These are phyloP conservation scores for Nymphaea thermarum DNA, from an alignment of 164 flowering plant species.

Conservation along the genomic window DNA sequence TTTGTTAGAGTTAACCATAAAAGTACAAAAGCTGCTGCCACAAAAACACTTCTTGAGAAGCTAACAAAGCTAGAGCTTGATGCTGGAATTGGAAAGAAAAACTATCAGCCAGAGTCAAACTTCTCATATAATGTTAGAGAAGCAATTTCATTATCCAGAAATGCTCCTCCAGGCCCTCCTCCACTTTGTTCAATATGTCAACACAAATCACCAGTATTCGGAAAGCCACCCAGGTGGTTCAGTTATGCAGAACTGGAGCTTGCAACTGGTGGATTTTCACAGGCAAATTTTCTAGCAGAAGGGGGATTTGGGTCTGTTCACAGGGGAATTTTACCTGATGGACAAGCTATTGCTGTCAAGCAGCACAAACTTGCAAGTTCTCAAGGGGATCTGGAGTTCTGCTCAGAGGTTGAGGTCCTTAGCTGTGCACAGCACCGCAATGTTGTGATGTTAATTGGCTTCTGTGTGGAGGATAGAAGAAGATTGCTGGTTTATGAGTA, in stretches of 20 bases:
- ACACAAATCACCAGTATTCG: slow-evolving; percentile 76
- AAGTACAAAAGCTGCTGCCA: slow-evolving; percentile 21
- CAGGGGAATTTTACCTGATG: slow-evolving; percentile 67
- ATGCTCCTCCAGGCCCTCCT: slow-evolving; percentile 60
- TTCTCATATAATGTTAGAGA: slow-evolving; percentile 44
- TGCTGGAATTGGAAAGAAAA: slow-evolving; percentile 25
- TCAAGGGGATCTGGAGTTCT: slow-evolving; percentile 87
- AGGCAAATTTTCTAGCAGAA: slow-evolving; percentile 81
- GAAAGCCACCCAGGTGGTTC: slow-evolving; percentile 81
- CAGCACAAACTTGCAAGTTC: slow-evolving; percentile 86
- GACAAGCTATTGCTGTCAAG: slow-evolving; percentile 85
- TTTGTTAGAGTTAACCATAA: slow-evolving; percentile 7
- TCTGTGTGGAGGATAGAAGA: slow-evolving; percentile 71
- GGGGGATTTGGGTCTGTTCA: slow-evolving; percentile 97
- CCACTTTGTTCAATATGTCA: slow-evolving; percentile 87
- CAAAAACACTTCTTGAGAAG: slow-evolving; percentile 30
- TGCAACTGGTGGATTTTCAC: slow-evolving; percentile 77
- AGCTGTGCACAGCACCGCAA: slow-evolving; percentile 98
- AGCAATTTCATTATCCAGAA: slow-evolving; percentile 41
- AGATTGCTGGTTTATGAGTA: slow-evolving; percentile 88
- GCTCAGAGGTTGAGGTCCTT: slow-evolving; percentile 88
- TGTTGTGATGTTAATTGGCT: slow-evolving; percentile 89
- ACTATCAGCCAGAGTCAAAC: slow-evolving; percentile 24
- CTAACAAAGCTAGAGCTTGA: slow-evolving; percentile 31
- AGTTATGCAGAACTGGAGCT: slow-evolving; percentile 61